Base-by-base conservation (phyloP, 805 yeast species). In the Candida berthetii region DNA sequence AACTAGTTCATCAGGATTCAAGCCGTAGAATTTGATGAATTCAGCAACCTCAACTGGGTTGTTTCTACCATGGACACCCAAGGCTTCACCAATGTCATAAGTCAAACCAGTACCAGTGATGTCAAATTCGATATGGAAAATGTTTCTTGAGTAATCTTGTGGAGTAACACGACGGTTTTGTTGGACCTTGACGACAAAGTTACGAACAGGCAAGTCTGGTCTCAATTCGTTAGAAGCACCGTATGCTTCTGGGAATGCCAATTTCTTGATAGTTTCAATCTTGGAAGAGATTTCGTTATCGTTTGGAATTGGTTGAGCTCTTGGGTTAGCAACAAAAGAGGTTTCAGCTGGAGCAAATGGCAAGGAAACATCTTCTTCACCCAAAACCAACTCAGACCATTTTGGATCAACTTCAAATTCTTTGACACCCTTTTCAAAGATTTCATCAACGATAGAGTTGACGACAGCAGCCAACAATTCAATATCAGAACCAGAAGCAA, bases 71-170 rank as follows among this genome's bases (percentile, higher is more conserved):
- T 91, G 97, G 45, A 91, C 78, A 57, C 98, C 98, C 46, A 91
- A 76, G 17, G 98, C 96, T 71, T 91, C 98, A 61, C 98, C 98
- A 58, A 91, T 88, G 48, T 82, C 93, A 61, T 91, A 91, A 38
- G 79, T 86, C 58, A 91, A 71, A 20, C 95, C 96, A 31, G 97
- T 89, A 40, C 95, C 95, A 36, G 89, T 65, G 58, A 82, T 77
- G 60, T 91, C 98, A 52, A 91, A 88, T 67, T 91, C 98, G 52
- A 91, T 84, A 60, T 91, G 96, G 87, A 91, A 91, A 54, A 91
- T 90, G 66, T 91, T 85, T 69, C 98, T 86, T 47, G 86, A 87
- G 65, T 91, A 91, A 54, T 86, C 90, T 31, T 55, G 57, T 6
- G 98, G 97, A 16, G 98, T 91, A 47, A 91, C 83, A 55, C 98